Percentiles rank a stretch among this genome's conserved stretches.
Conservation (phyloP, 768 basidiomycete genomes). For the Naematelia encephala region DNA sequence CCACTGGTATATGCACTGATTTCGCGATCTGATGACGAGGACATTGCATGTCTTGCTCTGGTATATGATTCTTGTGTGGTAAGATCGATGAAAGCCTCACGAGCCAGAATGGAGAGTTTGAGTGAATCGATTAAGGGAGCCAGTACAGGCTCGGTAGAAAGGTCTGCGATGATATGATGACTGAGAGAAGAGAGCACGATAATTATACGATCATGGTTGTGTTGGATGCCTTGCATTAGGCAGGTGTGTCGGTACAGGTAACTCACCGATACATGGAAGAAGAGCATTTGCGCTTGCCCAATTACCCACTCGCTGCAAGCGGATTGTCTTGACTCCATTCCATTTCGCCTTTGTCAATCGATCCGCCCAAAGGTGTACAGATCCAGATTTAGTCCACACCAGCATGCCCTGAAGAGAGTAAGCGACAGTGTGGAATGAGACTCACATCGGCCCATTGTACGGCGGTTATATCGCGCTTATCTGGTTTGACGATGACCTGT, state of each 20-base stretch:
- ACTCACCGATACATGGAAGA: conserved; percentile 30
- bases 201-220: conserved; percentile 14
- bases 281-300: conserved; percentile 41
- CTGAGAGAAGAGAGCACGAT: conserved; percentile 29
- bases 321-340: conserved; percentile 14
- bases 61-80: not conserved
- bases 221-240: conserved; percentile 22
- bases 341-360: conserved; percentile 8
- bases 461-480: conserved; percentile 23
- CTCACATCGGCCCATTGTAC: conserved; percentile 32
- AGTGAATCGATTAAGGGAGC: conserved; percentile 20
- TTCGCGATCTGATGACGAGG: not conserved
- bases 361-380: conserved; percentile 26
- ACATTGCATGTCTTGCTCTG: not conserved
- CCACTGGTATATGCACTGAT: conserved; percentile 26
- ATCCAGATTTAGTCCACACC: conserved; percentile 35
- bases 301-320: conserved; percentile 28
- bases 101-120: conserved; percentile 13
- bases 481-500: conserved; percentile 10
- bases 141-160: conserved; percentile 23
- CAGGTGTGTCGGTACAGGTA: not conserved
- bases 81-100: conserved; percentile 28
- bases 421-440: not conserved
- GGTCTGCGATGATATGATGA: conserved; percentile 24
- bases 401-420: conserved; percentile 15